Evolutionary conservation across 2,329 filamentous ascomycete species (phyloP).

Genomic region (Ceratocystis eucalypticola): DNA sequence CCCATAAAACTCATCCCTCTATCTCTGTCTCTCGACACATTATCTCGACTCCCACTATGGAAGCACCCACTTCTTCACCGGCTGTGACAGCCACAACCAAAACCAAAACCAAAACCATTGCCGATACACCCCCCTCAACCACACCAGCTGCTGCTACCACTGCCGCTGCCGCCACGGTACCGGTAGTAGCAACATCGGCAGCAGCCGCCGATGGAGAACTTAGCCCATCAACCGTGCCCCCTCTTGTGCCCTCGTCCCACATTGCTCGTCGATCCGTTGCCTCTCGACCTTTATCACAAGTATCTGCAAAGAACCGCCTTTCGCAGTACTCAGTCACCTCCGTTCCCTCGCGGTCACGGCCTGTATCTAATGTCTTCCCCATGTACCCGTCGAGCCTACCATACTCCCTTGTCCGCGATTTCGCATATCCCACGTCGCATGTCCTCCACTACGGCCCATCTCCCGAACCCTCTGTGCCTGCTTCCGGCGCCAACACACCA

Average conservation of each 20-base stretch:
- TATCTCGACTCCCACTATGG: neutral
- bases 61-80: conserved; percentile 1
- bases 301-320: conserved; percentile 58
- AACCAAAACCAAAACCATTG: conserved; percentile 22
- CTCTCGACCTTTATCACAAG: conserved; percentile 59
- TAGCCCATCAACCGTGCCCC: conserved; percentile 41
- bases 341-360: conserved; percentile 56
- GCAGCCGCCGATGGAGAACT: conserved; percentile 31
- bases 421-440: conserved; percentile 73
- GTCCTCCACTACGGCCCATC: conserved; percentile 91
- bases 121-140: conserved; percentile 20
- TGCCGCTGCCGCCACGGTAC: conserved; percentile 35
- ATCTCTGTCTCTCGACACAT: neutral
- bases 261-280: conserved; percentile 45
- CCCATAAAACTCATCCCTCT: neutral
- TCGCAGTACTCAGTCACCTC: conserved; percentile 72
- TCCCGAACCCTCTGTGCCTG: conserved; percentile 53
- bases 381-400: conserved; percentile 72
- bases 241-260: conserved; percentile 42
- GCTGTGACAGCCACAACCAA: neutral
- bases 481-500: conserved; percentile 72
- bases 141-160: conserved; percentile 30
- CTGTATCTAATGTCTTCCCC: conserved; percentile 68
- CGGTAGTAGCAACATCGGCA: too few species aligned
- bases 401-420: conserved; percentile 89